These are phyloP conservation scores for Cyathus striatus DNA, from an alignment of 768 basidiomycete genomes.

Conservation along the genomic window DNA sequence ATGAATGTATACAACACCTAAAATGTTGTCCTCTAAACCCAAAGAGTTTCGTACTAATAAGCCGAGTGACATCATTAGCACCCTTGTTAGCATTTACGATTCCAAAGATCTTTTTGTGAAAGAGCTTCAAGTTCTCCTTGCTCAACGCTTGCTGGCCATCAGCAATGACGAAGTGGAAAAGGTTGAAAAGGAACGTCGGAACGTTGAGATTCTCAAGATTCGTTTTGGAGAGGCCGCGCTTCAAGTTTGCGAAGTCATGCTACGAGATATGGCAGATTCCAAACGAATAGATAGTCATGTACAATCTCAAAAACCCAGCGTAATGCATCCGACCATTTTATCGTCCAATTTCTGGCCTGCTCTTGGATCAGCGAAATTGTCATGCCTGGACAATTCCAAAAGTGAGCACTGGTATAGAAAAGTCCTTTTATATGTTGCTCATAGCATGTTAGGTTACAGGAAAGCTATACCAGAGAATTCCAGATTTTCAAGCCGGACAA, in stretches of 20 bases:
- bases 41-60: conserved; percentile 89
- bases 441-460: conserved; percentile 51
- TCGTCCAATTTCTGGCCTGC: conserved; percentile 96
- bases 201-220: conserved; percentile 91
- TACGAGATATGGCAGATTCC: conserved; percentile 95
- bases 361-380: conserved; percentile 63
- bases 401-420: conserved; percentile 52
- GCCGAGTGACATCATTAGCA: conserved; percentile 90
- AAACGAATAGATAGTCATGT: conserved; percentile 85
- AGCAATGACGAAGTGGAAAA: conserved; percentile 76
- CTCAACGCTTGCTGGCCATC: conserved; percentile 77
- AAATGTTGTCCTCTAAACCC: neutral
- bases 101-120: conserved; percentile 95
- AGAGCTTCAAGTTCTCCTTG: conserved; percentile 89
- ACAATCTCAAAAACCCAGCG: conserved; percentile 65
- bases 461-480: conserved; percentile 73
- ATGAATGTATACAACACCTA: conserved; percentile 1
- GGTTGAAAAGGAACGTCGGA: conserved; percentile 81
- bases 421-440: neutral
- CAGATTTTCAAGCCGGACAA: conserved; percentile 90
- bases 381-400: conserved; percentile 83
- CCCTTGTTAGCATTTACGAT: conserved; percentile 95
- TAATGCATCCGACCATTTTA: conserved; percentile 87
- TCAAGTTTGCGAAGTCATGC: conserved; percentile 97
- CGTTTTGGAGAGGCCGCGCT: conserved; percentile 92